Evolutionary conservation across 345 rosid species (phyloP).

Genomic region (Acer negundo): DNA sequence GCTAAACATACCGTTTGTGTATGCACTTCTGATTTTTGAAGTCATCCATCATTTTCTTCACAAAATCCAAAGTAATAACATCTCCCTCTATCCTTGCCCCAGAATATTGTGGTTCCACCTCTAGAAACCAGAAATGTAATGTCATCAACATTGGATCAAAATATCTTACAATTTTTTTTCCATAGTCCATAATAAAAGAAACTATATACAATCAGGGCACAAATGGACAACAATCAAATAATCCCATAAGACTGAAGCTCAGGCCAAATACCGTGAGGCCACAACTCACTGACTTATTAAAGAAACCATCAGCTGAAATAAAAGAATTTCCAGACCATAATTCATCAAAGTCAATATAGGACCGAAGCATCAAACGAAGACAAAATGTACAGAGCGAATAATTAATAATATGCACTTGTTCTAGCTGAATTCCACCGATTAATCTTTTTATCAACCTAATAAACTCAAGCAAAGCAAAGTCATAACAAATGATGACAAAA

Average conservation of each 20-base stretch:
- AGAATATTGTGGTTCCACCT: slow-evolving; percentile 93
- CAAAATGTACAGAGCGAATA: neutral
- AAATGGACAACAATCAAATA: neutral
- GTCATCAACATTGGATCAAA: slow-evolving; percentile 21
- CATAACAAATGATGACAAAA: neutral
- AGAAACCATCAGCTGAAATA: slow-evolving; percentile 14
- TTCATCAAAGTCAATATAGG: neutral
- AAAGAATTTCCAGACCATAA: neutral
- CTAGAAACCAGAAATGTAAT: slow-evolving; percentile 44
- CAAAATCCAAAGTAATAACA: slow-evolving; percentile 82
- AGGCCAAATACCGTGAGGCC: neutral
- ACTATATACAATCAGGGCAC: neutral
- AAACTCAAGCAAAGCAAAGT: neutral
- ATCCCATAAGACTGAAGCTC: neutral
- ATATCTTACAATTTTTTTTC: neutral
- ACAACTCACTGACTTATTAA: neutral
- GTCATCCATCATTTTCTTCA: slow-evolving; percentile 91
- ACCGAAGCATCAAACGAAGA: neutral
- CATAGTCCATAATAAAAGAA: neutral
- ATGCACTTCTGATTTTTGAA: slow-evolving; percentile 86
- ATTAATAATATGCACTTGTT: neutral
- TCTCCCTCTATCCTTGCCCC: slow-evolving; percentile 97
- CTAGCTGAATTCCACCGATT: neutral
- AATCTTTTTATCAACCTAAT: neutral
- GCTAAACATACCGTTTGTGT: slow-evolving; percentile 67